phyloP scores from a whole-genome alignment of 2,329 filamentous ascomycete genomes.

The Elsinoe batatas region DNA sequence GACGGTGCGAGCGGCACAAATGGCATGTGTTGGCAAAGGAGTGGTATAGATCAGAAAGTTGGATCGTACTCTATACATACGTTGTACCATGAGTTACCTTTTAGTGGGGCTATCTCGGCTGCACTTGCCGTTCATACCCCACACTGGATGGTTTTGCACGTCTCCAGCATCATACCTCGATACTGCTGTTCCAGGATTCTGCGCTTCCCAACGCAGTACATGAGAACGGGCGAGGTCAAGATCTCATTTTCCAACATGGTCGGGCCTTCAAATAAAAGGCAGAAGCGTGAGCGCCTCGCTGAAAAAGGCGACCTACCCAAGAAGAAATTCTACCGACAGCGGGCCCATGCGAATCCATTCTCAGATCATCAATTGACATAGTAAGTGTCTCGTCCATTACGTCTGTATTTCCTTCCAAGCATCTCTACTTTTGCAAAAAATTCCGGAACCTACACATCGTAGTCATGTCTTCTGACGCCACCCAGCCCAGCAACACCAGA shows the following conservation, averaged over 20 bases:
- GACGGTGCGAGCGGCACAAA: too few relatives aligned
- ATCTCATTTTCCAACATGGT: conserved; percentile 21
- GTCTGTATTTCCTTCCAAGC: neutral
- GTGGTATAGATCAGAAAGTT: too few relatives aligned
- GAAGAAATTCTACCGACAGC: conserved; percentile 93
- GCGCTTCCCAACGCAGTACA: too few relatives aligned
- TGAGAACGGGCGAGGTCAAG: too few relatives aligned
- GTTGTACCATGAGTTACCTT: too few relatives aligned
- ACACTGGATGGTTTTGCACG: too few relatives aligned
- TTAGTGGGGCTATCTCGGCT: too few relatives aligned
- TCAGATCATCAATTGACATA: conserved; percentile 86
- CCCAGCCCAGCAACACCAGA: conserved; percentile 64
- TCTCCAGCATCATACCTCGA: too few relatives aligned
- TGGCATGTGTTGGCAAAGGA: too few relatives aligned
- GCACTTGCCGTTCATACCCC: too few relatives aligned
- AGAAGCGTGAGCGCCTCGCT: conserved; percentile 37
- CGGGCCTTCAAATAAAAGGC: conserved; percentile 30
- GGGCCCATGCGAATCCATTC: conserved; percentile 96
- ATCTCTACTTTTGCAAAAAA: neutral
- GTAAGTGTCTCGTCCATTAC: conserved; percentile 42
- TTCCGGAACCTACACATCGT: conserved; percentile 14
- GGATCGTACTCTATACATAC: too few relatives aligned
- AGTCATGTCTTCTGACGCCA: conserved; percentile 16
- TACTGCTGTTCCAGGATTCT: too few relatives aligned
- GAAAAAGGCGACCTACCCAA: conserved; percentile 58